These are phyloP conservation scores for Skeletonema marinoi DNA, from an alignment of 108 stramenopile genomes.

Conservation along the genomic window DNA sequence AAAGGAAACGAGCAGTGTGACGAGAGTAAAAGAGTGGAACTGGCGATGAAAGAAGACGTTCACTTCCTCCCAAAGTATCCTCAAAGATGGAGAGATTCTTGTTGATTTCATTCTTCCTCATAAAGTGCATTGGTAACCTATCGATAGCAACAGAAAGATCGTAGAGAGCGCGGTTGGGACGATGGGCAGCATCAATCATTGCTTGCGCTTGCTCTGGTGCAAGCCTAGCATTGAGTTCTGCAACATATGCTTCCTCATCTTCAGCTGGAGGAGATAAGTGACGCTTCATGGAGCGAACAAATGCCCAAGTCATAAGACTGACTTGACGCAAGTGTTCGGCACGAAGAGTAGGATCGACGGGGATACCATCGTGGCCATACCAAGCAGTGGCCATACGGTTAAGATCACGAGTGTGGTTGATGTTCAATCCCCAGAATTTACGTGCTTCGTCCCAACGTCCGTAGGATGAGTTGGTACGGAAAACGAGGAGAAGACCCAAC, in stretches of 20 bases:
- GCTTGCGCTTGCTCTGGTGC: constrained; percentile 42
- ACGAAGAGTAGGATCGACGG: constrained; percentile 8
- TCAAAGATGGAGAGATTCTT: constrained; percentile 55
- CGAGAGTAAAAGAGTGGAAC: constrained; percentile 69
- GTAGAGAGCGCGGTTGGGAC: constrained; percentile 62
- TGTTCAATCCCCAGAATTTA: constrained; percentile 37
- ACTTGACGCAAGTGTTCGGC: constrained; percentile 14
- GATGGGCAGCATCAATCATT: constrained; percentile 58
- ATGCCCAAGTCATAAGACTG: constrained; percentile 25
- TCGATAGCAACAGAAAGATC: constrained; percentile 62
- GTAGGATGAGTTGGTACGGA: constrained; percentile 68
- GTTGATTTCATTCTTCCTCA: constrained; percentile 66
- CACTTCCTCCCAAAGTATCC: constrained; percentile 44
- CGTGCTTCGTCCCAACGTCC: constrained; percentile 47
- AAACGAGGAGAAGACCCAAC: constrained; percentile 56
- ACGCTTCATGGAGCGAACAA: constrained; percentile 45
- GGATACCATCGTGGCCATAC: constrained; percentile 13
- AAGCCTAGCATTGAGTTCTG: constrained; percentile 36
- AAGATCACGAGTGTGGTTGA: constrained; percentile 43
- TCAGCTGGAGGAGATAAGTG: constrained; percentile 24
- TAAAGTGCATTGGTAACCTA: constrained; percentile 65
- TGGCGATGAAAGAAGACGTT: constrained; percentile 67
- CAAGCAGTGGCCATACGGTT: constrained; percentile 29
- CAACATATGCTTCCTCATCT: constrained; percentile 39
- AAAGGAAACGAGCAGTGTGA: constrained; percentile 68